Percentiles rank a stretch among this genome's conserved stretches.
Evolutionary conservation across 768 basidiomycete species (phyloP).

Genomic region (Tricholoma saponaceum): DNA sequence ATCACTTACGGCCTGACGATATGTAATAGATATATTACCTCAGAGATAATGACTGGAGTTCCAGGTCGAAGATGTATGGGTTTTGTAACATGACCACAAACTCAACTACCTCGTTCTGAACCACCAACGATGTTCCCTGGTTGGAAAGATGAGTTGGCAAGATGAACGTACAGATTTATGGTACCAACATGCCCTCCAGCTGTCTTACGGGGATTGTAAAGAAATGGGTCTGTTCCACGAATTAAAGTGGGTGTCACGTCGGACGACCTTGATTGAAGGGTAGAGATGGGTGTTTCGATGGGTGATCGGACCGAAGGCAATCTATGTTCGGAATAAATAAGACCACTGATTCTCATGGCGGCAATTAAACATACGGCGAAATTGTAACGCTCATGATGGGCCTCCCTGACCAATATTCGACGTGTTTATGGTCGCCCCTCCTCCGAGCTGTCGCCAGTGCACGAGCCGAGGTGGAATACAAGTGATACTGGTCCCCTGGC

Average conservation of each 20-base stretch:
- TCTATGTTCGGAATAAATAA: slow-evolving; percentile 32
- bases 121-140: slow-evolving; percentile 61
- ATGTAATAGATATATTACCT: slow-evolving; percentile 47
- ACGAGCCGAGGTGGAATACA: slow-evolving; percentile 67
- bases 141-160: slow-evolving; percentile 1
- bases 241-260: slow-evolving; percentile 46
- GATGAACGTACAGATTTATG: not conserved
- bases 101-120: slow-evolving; percentile 81
- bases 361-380: slow-evolving; percentile 51
- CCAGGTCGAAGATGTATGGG: slow-evolving; percentile 89
- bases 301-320: slow-evolving; percentile 68
- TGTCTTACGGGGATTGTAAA: slow-evolving; percentile 85
- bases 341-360: slow-evolving; percentile 4
- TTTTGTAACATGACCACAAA: slow-evolving; percentile 84
- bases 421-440: slow-evolving; percentile 63
- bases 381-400: slow-evolving; percentile 79
- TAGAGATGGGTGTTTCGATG: slow-evolving; percentile 63
- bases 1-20: slow-evolving; percentile 6
- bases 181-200: slow-evolving; percentile 51
- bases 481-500: slow-evolving; percentile 73
- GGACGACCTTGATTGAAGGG: slow-evolving; percentile 38
- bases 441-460: slow-evolving; percentile 73
- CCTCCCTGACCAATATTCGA: slow-evolving; percentile 87
- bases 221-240: slow-evolving; percentile 72
- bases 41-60: slow-evolving; percentile 74